phyloP scores from a whole-genome alignment of 140 eudicot genomes.

The Bidens hawaiensis region DNA sequence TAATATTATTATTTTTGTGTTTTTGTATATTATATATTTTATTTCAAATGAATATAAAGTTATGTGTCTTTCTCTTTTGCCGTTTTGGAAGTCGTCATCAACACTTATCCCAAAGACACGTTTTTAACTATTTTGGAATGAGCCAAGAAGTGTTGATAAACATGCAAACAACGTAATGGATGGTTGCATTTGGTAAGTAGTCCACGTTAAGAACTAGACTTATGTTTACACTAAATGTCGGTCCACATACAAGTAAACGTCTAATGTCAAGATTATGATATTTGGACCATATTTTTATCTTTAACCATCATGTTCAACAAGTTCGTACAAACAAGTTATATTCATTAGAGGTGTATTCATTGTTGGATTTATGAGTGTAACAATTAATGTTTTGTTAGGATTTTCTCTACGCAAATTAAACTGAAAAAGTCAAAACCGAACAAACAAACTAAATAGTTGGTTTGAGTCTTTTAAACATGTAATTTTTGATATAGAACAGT shows the following conservation, averaged over 20 bases:
- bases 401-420: no score
- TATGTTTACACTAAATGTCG: neutral
- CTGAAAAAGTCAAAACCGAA: no score
- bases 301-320: no score
- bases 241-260: neutral
- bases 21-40: neutral
- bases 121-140: neutral
- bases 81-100: slow-evolving; percentile 24
- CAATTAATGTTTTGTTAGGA: no score
- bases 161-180: slow-evolving; percentile 13
- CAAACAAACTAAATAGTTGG: no score
- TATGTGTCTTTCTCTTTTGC: slow-evolving; percentile 7
- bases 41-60: no score
- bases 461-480: no score
- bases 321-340: no score
- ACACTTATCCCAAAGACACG: slow-evolving; percentile 24
- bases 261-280: neutral
- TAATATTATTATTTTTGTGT: neutral
- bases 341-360: no score
- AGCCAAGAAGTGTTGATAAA: slow-evolving; percentile 3
- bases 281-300: no score
- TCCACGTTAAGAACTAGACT: neutral
- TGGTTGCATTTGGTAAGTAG: slow-evolving; percentile 9
- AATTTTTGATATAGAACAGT: no score
- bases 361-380: no score